Evolutionary conservation across 176 grass and related monocot genomes (phyloP).

Genomic region (Hordeum marinum): DNA sequence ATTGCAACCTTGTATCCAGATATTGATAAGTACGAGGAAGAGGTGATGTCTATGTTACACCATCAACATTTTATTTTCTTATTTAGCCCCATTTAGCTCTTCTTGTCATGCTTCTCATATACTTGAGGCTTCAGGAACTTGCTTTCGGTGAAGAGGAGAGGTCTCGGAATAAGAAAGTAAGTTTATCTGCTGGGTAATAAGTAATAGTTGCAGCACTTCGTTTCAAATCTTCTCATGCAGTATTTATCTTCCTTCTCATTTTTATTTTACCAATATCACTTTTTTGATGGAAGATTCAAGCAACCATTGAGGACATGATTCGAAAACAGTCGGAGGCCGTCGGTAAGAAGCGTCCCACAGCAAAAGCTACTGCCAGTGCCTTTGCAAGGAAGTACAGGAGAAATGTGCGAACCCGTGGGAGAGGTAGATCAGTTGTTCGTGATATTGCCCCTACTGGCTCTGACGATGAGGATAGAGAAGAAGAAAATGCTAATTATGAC

Average conservation of each 20-base stretch:
- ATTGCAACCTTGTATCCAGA: slow-evolving; percentile 78
- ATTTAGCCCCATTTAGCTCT: slow-evolving; percentile 11
- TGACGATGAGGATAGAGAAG: slow-evolving; percentile 60
- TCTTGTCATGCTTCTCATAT: slow-evolving; percentile 11
- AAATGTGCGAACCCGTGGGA: slow-evolving; percentile 44
- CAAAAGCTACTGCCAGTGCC: slow-evolving; percentile 42
- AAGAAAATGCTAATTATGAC: slow-evolving; percentile 52
- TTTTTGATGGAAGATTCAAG: slow-evolving; percentile 69
- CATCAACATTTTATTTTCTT: slow-evolving; percentile 7
- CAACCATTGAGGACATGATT: slow-evolving; percentile 65
- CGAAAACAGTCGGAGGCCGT: slow-evolving; percentile 64
- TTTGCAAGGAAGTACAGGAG: slow-evolving; percentile 60
- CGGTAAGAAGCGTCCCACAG: slow-evolving; percentile 46
- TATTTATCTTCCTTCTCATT: background rate
- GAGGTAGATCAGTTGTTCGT: slow-evolving; percentile 34
- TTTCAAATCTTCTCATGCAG: background rate
- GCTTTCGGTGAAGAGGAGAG: slow-evolving; percentile 75
- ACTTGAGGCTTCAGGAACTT: slow-evolving; percentile 58
- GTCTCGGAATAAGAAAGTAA: slow-evolving; percentile 66
- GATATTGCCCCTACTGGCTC: slow-evolving; percentile 36
- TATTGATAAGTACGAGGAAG: slow-evolving; percentile 90
- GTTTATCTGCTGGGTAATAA: slow-evolving; percentile 19
- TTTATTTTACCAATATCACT: slow-evolving; percentile 16
- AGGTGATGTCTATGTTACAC: slow-evolving; percentile 45
- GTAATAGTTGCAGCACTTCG: background rate